phyloP scores from a whole-genome alignment of 78 protist species.

The slime mould (Dictyostelium discoideum) region DNA sequence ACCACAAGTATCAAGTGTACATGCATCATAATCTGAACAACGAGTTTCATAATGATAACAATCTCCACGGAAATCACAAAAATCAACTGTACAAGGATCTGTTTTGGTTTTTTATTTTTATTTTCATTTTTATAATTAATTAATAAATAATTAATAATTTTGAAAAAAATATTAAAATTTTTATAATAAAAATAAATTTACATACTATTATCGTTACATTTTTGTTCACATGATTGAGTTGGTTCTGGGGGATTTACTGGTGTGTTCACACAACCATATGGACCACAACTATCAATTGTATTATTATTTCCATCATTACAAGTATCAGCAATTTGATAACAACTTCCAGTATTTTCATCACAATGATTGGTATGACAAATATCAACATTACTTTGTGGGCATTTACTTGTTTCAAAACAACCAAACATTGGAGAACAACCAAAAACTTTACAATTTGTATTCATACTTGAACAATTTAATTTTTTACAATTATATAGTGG shows the following conservation, averaged over 20 bases:
- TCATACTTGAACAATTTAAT: not conserved
- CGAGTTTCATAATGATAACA: not conserved
- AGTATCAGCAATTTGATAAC: not conserved
- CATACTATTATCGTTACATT: not conserved
- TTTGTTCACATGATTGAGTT: not conserved
- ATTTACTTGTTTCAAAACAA: slow-evolving; percentile 3
- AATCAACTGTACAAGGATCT: slow-evolving; percentile 9
- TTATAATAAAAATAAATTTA: not conserved
- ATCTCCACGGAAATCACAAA: not conserved
- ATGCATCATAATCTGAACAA: not conserved
- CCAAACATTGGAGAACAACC: slow-evolving; percentile 1
- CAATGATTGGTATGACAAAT: not conserved
- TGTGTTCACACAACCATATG: not conserved
- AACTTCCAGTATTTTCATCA: not conserved
- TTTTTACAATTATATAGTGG: not conserved
- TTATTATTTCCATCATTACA: not conserved
- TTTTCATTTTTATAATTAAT: no score
- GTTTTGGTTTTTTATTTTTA: no score
- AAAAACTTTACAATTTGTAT: not conserved
- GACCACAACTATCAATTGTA: not conserved
- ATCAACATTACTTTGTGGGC: not conserved
- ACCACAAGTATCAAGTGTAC: not conserved
- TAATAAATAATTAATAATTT: not conserved
- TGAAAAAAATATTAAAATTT: not conserved
- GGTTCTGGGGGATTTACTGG: not conserved